Conservation (phyloP, 2,329 filamentous ascomycete genomes). For the Acrocalymma vagum region DNA sequence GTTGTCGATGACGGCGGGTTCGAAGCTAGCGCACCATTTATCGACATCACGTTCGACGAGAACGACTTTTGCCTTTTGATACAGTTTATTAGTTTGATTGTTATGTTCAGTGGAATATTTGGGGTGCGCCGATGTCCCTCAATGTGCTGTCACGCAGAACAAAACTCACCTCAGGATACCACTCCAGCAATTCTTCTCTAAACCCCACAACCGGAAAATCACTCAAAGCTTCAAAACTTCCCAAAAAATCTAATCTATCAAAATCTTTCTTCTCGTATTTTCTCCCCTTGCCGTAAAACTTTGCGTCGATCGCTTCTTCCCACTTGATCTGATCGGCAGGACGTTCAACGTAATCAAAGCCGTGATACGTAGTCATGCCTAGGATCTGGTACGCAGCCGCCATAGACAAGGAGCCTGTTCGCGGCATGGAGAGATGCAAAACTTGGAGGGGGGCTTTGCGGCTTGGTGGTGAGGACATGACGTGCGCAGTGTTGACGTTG, state of each 20-base stretch:
- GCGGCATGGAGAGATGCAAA: constrained; percentile 7
- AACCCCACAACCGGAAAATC: constrained; percentile 2
- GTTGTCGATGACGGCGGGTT: constrained; percentile 19
- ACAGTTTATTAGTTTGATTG: no score
- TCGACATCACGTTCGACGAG: constrained; percentile 30
- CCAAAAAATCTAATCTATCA: constrained; percentile 1
- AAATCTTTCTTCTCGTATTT: constrained; percentile 1
- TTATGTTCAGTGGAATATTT: no score
- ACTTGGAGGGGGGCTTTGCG: constrained; percentile 2
- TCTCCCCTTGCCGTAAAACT: constrained; percentile 5
- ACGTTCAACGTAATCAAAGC: constrained; percentile 3
- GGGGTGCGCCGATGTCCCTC: no score
- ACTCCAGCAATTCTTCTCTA: background rate
- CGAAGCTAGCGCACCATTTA: constrained; percentile 29
- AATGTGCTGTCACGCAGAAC: no score
- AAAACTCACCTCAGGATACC: constrained; percentile 3
- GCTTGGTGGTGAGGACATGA: no score
- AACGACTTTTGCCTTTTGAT: constrained; percentile 37
- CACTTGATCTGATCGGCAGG: constrained; percentile 3
- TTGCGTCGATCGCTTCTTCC: constrained; percentile 8
- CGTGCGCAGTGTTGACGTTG: no score
- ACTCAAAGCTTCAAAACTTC: background rate
- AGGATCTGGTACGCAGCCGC: constrained; percentile 7
- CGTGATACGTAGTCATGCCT: constrained; percentile 5
- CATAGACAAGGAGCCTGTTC: constrained; percentile 10